Base-by-base conservation (phyloP, 768 basidiomycete species). In the Leccinum rimulosum region DNA sequence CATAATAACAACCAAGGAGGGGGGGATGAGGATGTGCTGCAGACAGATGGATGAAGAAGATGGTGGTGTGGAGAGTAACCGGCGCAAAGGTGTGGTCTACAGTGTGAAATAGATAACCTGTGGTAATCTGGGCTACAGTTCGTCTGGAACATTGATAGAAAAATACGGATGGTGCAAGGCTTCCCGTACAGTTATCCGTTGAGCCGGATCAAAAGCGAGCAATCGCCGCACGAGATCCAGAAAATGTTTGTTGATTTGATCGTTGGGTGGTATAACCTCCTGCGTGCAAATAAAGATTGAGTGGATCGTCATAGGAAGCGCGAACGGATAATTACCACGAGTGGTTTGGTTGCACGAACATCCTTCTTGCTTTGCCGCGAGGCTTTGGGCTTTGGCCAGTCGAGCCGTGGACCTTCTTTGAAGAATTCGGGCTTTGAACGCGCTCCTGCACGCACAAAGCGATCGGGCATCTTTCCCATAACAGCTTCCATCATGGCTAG, bases 401-500 rank as follows among this genome's bases (percentile, higher is more conserved):
- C 93, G 45, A 99, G 83, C 68, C 87, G 90, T 62, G 80, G 74
- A 31, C 85, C 87, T 22, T 91, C 89, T 70, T 91, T 93, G 80
- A 99, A 98, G 74, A 91, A 97, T 69, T 98, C 95, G 8, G 93
- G 86, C 68, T 95, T 95, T 52, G 86, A 84, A 50, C 89, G 82
- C 9, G 87, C 84, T 17, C 88, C 89, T 48, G 82, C 80, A 47
- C 88, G 82, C 40, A 85, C 84, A 69, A 96, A 93, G 6, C 88
- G 85, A 53, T 90, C 87, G 0, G 95, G 93, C 89, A 98, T 95
- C 77, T 91, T 92, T 59, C 96, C 96, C 91, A 98, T 98, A 40
- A 98, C 97, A 73, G 91, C 88, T 73, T 98, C 95, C 97, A 99
- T 99, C 97, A 99, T 99, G 43, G 96, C 97, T 14, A 99, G 85